phyloP scores from a whole-genome alignment of 2,329 filamentous ascomycete genomes.

The Monosporascus sp. region DNA sequence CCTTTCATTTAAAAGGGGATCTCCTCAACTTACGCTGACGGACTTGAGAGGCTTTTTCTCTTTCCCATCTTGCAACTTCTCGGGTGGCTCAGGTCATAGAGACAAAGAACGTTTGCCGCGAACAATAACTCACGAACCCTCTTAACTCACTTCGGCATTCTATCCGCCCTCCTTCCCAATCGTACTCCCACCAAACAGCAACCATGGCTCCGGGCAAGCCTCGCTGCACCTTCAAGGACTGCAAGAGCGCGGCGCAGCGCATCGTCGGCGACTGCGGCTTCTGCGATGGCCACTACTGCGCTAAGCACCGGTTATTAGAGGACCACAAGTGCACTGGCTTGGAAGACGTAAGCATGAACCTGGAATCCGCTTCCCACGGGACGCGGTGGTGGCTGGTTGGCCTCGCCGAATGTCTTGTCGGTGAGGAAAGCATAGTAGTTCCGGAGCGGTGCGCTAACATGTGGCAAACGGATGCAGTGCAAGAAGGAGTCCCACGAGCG shows the following conservation, averaged over 20 bases:
- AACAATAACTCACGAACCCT: too few relatives aligned
- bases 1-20: neutral
- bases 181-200: constrained; percentile 7
- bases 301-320: constrained; percentile 89
- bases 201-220: constrained; percentile 70
- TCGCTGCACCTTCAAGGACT: constrained; percentile 84
- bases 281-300: constrained; percentile 90
- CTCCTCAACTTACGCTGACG: neutral
- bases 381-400: constrained; percentile 39
- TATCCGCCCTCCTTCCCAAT: neutral
- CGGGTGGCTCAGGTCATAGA: neutral
- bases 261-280: constrained; percentile 97
- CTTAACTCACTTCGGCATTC: too few relatives aligned
- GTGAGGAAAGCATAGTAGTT: constrained; percentile 21
- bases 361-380: constrained; percentile 7
- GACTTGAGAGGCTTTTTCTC: neutral
- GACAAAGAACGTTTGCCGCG: too few relatives aligned
- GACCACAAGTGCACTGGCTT: constrained; percentile 89
- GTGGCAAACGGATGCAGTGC: constrained; percentile 51
- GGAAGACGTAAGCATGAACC: constrained; percentile 65
- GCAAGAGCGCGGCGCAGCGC: constrained; percentile 80
- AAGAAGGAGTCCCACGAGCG: constrained; percentile 95
- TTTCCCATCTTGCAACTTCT: neutral
- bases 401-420: constrained; percentile 28
- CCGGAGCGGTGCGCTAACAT: constrained; percentile 31